These are phyloP conservation scores for Chalaropsis ovoidea DNA, from an alignment of 2,329 filamentous ascomycete species.

Conservation along the genomic window DNA sequence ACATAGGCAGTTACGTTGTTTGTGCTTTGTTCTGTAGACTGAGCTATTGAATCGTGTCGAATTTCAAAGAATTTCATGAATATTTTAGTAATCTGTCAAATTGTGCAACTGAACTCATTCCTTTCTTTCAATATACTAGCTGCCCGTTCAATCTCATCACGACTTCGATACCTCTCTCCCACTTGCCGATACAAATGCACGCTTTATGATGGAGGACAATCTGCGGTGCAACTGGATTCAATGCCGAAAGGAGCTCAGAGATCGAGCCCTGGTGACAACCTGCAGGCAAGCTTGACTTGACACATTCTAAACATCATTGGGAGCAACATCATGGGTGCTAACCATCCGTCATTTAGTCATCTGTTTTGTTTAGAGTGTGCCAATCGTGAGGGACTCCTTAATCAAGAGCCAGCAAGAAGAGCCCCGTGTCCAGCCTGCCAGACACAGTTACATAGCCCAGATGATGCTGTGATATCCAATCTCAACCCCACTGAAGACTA, in stretches of 20 bases:
- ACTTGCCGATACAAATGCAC: neutral
- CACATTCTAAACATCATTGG: constrained; percentile 6
- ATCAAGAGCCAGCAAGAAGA: constrained; percentile 31
- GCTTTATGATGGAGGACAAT: constrained; percentile 54
- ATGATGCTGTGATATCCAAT: constrained; percentile 62
- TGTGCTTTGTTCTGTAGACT: neutral
- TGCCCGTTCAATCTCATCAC: neutral
- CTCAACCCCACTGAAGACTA: constrained; percentile 79
- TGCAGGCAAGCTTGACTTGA: constrained; percentile 54
- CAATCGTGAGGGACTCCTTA: constrained; percentile 51
- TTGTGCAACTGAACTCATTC: neutral
- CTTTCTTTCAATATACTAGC: neutral
- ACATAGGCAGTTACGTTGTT: neutral
- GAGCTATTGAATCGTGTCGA: neutral
- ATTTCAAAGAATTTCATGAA: neutral
- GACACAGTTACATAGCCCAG: constrained; percentile 54
- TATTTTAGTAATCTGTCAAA: no score
- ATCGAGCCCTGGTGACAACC: constrained; percentile 72
- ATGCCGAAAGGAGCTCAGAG: constrained; percentile 59
- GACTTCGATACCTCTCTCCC: neutral
- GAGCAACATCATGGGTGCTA: constrained; percentile 5
- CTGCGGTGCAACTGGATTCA: constrained; percentile 72
- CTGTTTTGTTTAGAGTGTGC: constrained; percentile 76
- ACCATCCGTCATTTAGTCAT: constrained; percentile 47
- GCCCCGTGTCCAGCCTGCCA: constrained; percentile 66